These are phyloP conservation scores for Scytalidium lignicola DNA, from an alignment of 2,329 filamentous ascomycete genomes.

Conservation along the genomic window DNA sequence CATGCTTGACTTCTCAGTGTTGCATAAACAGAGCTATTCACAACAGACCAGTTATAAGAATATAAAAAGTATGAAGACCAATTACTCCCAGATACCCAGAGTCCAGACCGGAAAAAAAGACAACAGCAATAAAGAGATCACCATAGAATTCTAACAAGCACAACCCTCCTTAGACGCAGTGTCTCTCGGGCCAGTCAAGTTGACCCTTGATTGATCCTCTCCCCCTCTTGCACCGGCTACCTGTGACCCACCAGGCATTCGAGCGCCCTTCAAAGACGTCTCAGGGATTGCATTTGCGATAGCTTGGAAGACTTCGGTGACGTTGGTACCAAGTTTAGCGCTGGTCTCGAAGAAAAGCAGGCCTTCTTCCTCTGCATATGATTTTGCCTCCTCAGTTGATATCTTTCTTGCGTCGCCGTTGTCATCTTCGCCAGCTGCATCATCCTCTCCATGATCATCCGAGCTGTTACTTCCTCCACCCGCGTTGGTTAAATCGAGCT, in stretches of 20 bases:
- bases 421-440: slow-evolving; percentile 47
- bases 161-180: slow-evolving; percentile 83
- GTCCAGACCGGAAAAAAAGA: slow-evolving; percentile 12
- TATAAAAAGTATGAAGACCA: slow-evolving; percentile 7
- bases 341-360: slow-evolving; percentile 97
- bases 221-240: slow-evolving; percentile 49
- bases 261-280: slow-evolving; percentile 85
- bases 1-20: not conserved
- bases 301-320: slow-evolving; percentile 92
- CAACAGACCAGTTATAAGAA: not conserved
- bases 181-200: slow-evolving; percentile 69
- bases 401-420: slow-evolving; percentile 80
- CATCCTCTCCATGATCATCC: slow-evolving; percentile 40
- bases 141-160: slow-evolving; percentile 58
- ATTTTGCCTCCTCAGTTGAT: slow-evolving; percentile 82
- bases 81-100: slow-evolving; percentile 16
- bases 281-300: slow-evolving; percentile 98
- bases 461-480: slow-evolving; percentile 42
- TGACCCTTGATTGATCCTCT: slow-evolving; percentile 71
- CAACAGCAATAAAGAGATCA: slow-evolving; percentile 9
- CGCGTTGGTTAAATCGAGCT: slow-evolving; percentile 74
- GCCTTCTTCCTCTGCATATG: slow-evolving; percentile 91
- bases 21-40: not conserved
- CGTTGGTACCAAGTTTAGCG: slow-evolving; percentile 92
- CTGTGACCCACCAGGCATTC: slow-evolving; percentile 60